Conservation (phyloP, 345 rosid species). For the Lepidium didymum region DNA sequence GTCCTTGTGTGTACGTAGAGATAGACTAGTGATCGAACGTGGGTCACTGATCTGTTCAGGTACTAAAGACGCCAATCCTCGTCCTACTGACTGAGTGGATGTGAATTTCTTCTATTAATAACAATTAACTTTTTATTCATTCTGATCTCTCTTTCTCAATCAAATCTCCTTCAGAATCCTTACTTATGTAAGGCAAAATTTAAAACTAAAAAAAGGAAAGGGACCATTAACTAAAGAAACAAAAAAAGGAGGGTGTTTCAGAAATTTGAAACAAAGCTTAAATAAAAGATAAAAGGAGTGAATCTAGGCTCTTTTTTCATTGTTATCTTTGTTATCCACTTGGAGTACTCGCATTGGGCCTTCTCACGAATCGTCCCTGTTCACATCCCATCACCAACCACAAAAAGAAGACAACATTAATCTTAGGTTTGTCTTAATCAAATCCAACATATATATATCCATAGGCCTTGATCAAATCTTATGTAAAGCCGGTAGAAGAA, state of each 20-base stretch:
- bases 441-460: background rate
- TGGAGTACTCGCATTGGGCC: constrained; percentile 26
- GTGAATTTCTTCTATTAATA: background rate
- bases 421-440: constrained; percentile 24
- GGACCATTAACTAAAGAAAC: constrained; percentile 4
- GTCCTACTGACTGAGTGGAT: no score
- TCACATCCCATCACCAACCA: constrained; percentile 22
- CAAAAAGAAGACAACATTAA: constrained; percentile 13
- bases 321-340: constrained; percentile 26
- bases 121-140: background rate
- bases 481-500: background rate
- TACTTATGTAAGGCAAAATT: background rate
- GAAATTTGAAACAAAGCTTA: constrained; percentile 5
- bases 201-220: background rate
- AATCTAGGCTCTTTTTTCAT: constrained; percentile 7
- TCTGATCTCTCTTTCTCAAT: background rate
- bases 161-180: background rate
- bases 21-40: no score
- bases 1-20: background rate
- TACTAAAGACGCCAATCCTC: background rate
- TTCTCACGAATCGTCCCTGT: constrained; percentile 36
- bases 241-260: constrained; percentile 18
- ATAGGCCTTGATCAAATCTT: background rate
- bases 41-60: background rate
- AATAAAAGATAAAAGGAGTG: background rate